A percentile compares a stretch with the other conserved stretches of the same genome.
phyloP scores from a whole-genome alignment of 768 basidiomycete genomes.

The Suillus americanus region DNA sequence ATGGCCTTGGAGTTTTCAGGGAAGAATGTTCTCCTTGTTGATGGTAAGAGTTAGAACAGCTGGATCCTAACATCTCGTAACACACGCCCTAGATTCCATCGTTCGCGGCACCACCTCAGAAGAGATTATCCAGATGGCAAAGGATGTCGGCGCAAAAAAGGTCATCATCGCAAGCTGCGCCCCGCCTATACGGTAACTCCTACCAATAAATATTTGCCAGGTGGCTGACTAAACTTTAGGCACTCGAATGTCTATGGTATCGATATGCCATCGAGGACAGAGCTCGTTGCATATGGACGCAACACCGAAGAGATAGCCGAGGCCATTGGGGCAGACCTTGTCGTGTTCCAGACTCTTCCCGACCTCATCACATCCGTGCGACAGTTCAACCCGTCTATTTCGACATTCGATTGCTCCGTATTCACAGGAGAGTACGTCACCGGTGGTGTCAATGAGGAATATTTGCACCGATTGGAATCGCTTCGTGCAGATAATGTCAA shows the following conservation, averaged over 20 bases:
- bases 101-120: slow-evolving; percentile 98
- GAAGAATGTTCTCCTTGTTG: slow-evolving; percentile 94
- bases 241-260: slow-evolving; percentile 97
- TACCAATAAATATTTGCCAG: background rate
- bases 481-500: slow-evolving; percentile 83
- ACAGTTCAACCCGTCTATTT: slow-evolving; percentile 76
- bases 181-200: slow-evolving; percentile 82
- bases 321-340: slow-evolving; percentile 90
- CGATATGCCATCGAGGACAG: slow-evolving; percentile 96
- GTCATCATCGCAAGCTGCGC: slow-evolving; percentile 97
- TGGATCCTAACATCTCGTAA: background rate
- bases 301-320: slow-evolving; percentile 68
- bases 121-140: slow-evolving; percentile 99
- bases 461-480: slow-evolving; percentile 72
- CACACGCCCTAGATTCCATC: slow-evolving; percentile 74
- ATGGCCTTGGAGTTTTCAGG: slow-evolving; percentile 95
- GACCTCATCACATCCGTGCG: slow-evolving; percentile 87
- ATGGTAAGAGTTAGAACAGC: slow-evolving; percentile 55
- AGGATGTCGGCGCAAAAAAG: slow-evolving; percentile 95
- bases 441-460: slow-evolving; percentile 83
- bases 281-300: slow-evolving; percentile 86
- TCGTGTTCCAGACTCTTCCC: slow-evolving; percentile 90
- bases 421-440: slow-evolving; percentile 98
- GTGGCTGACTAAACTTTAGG: slow-evolving; percentile 35
- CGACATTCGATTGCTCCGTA: slow-evolving; percentile 91